Conservation (phyloP, 1,139 yeast species). For the Kazachstania sp. region DNA sequence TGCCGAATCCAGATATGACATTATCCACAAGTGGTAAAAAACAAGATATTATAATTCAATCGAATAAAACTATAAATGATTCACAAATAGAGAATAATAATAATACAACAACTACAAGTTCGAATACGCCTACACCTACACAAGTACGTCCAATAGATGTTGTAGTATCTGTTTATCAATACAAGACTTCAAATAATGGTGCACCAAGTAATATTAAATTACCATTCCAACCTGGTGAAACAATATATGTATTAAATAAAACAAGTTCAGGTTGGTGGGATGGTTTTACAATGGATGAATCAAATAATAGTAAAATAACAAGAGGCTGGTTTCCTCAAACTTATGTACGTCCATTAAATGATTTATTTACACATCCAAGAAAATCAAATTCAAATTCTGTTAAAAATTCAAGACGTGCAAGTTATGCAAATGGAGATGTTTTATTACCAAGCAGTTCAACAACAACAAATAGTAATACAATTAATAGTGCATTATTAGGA, state of each 20-base stretch:
- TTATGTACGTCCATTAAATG: conserved; percentile 31
- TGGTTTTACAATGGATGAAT: conserved; percentile 36
- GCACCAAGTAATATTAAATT: conserved; percentile 13
- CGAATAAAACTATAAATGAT: not conserved
- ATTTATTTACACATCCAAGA: conserved; percentile 5
- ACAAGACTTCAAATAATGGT: conserved; percentile 4
- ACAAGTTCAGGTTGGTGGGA: conserved; percentile 71
- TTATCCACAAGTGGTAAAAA: too few species aligned
- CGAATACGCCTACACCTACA: not conserved
- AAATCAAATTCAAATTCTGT: conserved; percentile 4
- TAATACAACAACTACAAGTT: not conserved
- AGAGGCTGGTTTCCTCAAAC: conserved; percentile 76
- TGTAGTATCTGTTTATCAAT: conserved; percentile 25
- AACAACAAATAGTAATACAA: not conserved
- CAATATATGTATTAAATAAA: conserved; percentile 36
- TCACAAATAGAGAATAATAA: not conserved
- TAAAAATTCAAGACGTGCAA: conserved; percentile 11
- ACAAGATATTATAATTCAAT: not conserved
- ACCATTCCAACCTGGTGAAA: conserved; percentile 27
- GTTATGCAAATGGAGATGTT: conserved; percentile 4
- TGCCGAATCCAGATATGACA: not conserved
- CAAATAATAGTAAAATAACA: conserved; percentile 24
- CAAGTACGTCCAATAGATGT: conserved; percentile 26
- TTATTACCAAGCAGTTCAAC: not conserved
- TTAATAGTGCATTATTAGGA: not conserved